These are phyloP conservation scores for Geranium rotundifolium DNA, from an alignment of 345 rosid species.

Conservation along the genomic window DNA sequence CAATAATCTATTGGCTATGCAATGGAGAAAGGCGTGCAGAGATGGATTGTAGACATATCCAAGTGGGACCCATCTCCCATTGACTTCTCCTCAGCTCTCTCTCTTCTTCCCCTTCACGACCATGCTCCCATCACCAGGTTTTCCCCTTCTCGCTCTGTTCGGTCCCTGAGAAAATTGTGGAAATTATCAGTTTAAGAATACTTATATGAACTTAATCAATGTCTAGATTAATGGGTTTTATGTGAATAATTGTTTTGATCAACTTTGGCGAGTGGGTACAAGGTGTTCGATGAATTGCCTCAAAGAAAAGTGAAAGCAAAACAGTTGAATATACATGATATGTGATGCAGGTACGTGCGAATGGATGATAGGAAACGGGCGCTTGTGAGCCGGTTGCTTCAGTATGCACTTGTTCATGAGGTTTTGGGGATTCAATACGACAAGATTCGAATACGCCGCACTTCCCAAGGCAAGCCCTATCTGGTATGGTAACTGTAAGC, in stretches of 20 bases:
- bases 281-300: too few relatives aligned
- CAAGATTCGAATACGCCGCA: slow-evolving; percentile 38
- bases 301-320: too few relatives aligned
- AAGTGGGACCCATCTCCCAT: slow-evolving; percentile 45
- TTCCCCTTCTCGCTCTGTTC: not conserved
- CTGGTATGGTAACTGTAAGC: slow-evolving; percentile 24
- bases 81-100: slow-evolving; percentile 34
- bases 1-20: too few relatives aligned
- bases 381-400: slow-evolving; percentile 52
- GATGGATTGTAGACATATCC: slow-evolving; percentile 53
- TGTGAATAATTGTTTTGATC: too few relatives aligned
- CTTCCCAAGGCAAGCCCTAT: slow-evolving; percentile 55
- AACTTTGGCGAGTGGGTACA: too few relatives aligned
- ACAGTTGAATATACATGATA: too few relatives aligned
- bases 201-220: not conserved
- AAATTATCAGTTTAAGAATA: not conserved
- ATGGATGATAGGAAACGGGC: slow-evolving; percentile 53
- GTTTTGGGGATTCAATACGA: slow-evolving; percentile 31
- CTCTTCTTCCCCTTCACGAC: slow-evolving; percentile 34
- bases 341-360: slow-evolving; percentile 28
- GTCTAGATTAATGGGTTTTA: not conserved
- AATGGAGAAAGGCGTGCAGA: slow-evolving; percentile 47
- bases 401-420: slow-evolving; percentile 35
- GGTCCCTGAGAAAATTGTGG: too few relatives aligned
- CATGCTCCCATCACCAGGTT: slow-evolving; percentile 47